Percentiles rank a stretch among this genome's conserved stretches.
Conservation (phyloP, 2,329 filamentous ascomycete genomes). For the Trichoderma sp. region DNA sequence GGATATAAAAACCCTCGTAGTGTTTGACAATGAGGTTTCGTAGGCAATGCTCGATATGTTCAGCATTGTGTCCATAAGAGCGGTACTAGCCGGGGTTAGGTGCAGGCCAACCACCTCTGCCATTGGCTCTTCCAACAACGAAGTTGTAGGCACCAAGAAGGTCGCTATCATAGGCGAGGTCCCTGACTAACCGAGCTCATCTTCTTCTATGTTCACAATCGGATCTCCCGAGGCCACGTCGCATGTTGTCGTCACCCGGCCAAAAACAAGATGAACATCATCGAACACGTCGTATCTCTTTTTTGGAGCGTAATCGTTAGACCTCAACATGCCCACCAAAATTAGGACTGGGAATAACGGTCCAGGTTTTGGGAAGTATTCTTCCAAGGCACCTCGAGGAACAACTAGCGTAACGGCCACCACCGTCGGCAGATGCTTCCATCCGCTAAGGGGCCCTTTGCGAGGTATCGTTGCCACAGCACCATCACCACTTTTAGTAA, state of each 20-base stretch:
- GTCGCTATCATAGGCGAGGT: conserved; percentile 39
- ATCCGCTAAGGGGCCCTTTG: conserved; percentile 33
- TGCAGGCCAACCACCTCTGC: conserved; percentile 33
- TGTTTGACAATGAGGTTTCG: conserved; percentile 31
- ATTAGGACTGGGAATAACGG: conserved; percentile 27
- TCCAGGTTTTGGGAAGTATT: conserved; percentile 26
- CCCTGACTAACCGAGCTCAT: conserved; percentile 37
- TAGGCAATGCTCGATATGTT: conserved; percentile 32
- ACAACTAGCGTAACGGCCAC: conserved; percentile 39
- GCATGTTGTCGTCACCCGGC: conserved; percentile 28
- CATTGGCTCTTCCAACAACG: conserved; percentile 34
- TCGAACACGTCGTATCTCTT: conserved; percentile 38
- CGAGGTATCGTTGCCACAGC: conserved; percentile 23
- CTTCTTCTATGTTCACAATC: conserved; percentile 35
- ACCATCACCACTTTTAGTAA: conserved; percentile 39
- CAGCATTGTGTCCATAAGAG: conserved; percentile 27
- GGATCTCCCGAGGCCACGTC: conserved; percentile 30
- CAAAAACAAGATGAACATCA: conserved; percentile 43
- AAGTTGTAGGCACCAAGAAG: conserved; percentile 39
- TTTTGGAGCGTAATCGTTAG: conserved; percentile 23
- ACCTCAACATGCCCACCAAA: conserved; percentile 31
- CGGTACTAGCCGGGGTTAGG: conserved; percentile 29
- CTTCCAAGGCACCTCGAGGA: conserved; percentile 29
- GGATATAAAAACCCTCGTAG: conserved; percentile 35
- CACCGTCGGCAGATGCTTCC: conserved; percentile 36